A percentile compares a stretch with the other conserved stretches of the same genome.
phyloP scores from a whole-genome alignment of 192 early-diverging fungal genomes.

The Backusella liffmaniae region DNA sequence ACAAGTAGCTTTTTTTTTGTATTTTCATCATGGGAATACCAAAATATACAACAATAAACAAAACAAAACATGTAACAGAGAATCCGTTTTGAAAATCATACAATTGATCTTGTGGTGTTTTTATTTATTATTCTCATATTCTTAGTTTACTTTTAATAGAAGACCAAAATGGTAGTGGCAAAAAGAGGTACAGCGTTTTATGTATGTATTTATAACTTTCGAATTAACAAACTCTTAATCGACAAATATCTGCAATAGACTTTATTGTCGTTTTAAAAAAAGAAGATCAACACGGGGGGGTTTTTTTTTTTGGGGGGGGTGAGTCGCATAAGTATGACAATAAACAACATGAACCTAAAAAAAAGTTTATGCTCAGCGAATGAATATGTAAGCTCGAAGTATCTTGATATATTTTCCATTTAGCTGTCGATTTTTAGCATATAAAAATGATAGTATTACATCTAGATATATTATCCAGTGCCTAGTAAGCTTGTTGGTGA shows the following conservation, averaged over 20 bases:
- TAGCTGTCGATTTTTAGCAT: background rate
- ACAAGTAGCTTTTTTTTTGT: background rate
- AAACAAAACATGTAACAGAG: background rate
- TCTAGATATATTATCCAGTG: background rate
- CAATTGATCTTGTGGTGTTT: background rate
- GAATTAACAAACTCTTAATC: background rate
- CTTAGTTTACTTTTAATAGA: background rate
- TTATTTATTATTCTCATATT: background rate
- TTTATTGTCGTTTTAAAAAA: background rate
- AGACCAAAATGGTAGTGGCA: background rate
- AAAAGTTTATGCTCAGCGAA: background rate
- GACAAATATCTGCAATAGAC: background rate
- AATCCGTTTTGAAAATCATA: background rate
- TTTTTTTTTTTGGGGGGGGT: too few relatives aligned
- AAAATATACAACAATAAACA: background rate
- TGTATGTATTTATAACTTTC: background rate
- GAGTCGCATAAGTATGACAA: slow-evolving; percentile 1
- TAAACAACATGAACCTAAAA: background rate
- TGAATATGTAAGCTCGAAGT: background rate
- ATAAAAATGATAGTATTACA: background rate
- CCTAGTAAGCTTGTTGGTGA: background rate
- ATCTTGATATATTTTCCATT: background rate
- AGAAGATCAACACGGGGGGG: background rate
- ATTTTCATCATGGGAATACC: background rate
- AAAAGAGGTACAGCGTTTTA: background rate